phyloP scores from a whole-genome alignment of 177 flowering plant species.

The Vitis hybrid region DNA sequence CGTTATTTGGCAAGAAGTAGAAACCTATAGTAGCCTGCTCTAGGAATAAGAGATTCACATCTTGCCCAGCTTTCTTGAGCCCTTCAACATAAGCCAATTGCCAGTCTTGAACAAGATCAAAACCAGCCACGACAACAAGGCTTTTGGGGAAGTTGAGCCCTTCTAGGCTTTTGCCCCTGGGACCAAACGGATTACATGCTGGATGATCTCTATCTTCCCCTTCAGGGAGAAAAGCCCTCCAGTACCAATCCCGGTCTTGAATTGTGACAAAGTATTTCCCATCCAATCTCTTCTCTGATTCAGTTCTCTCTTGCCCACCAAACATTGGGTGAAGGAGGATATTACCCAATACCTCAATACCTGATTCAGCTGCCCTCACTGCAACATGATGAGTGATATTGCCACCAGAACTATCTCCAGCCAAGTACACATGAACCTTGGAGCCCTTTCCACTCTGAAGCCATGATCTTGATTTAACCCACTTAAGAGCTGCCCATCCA shows the following conservation, averaged over 20 bases:
- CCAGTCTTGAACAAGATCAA: slow-evolving; percentile 60
- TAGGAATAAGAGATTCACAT: slow-evolving; percentile 41
- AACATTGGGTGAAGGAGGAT: slow-evolving; percentile 61
- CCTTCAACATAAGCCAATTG: slow-evolving; percentile 53
- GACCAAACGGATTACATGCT: slow-evolving; percentile 57
- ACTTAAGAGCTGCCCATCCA: slow-evolving; percentile 56
- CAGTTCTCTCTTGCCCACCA: slow-evolving; percentile 48
- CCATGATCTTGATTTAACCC: slow-evolving; percentile 59
- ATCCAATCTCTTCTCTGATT: slow-evolving; percentile 50
- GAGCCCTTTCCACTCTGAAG: slow-evolving; percentile 52
- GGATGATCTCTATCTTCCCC: slow-evolving; percentile 65
- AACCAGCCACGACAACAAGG: slow-evolving; percentile 53
- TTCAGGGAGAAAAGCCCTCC: slow-evolving; percentile 58
- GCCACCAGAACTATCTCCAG: slow-evolving; percentile 65
- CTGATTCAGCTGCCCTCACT: slow-evolving; percentile 42
- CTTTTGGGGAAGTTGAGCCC: slow-evolving; percentile 46
- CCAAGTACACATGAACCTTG: slow-evolving; percentile 44
- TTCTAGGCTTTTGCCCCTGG: slow-evolving; percentile 30
- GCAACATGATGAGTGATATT: slow-evolving; percentile 65
- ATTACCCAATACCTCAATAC: slow-evolving; percentile 42
- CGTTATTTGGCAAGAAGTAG: slow-evolving; percentile 61
- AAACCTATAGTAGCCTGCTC: slow-evolving; percentile 58
- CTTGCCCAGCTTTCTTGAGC: slow-evolving; percentile 30
- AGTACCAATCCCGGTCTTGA: slow-evolving; percentile 60
- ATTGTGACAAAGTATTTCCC: slow-evolving; percentile 55